Evolutionary conservation across 129 eudicot species (phyloP), one percentile per base, ranked within the genome.

Genomic region (Tanacetum coccineum): DNA sequence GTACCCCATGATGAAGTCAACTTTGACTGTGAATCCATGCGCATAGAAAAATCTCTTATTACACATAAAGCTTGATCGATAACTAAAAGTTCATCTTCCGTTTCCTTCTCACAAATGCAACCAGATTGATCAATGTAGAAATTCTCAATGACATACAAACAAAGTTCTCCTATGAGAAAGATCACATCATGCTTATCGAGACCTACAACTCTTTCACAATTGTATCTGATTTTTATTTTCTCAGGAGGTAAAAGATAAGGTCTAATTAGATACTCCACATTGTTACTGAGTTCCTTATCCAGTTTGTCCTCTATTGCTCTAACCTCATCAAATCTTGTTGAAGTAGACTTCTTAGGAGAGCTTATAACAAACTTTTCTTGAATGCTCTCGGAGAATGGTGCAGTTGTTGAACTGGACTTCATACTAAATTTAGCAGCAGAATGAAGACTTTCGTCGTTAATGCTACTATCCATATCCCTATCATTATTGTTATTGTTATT

Each of bases 101-200:
- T 81, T 76, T 84, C 99, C 70, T 94, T 94, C 76, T 94, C 99
- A 78, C 90, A 87, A 50, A 94, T 82, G 82, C 99, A 89, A 62
- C 93, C 99, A 42, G 97, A 79, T 48, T 84, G 87, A 69, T 94
- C 97, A 66, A 94, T 84, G 79, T 84, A 94, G 70, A 89, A 94
- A 66, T 94, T 94, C 80, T 94, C 99, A 22, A 94, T 94, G 18
- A 94, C 83, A 58, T 94, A 94, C 60, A 94, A 73, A 66, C 88
- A 89, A 42, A 82, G 87, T 67, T 89, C 99, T 60, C 99, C 99
- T 10, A 94, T 87, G 46, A 94, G 82, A 85, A 94, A 94, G 64
- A 94, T 87, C 44, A 95, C 99, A 59, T 94, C 99, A 61, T 89
- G 99, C 67, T 94, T 94, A 77, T 94, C 99, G 13, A 94, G 90